phyloP scores from a whole-genome alignment of 257 asterid genomes.

The Solanum tarijense region DNA sequence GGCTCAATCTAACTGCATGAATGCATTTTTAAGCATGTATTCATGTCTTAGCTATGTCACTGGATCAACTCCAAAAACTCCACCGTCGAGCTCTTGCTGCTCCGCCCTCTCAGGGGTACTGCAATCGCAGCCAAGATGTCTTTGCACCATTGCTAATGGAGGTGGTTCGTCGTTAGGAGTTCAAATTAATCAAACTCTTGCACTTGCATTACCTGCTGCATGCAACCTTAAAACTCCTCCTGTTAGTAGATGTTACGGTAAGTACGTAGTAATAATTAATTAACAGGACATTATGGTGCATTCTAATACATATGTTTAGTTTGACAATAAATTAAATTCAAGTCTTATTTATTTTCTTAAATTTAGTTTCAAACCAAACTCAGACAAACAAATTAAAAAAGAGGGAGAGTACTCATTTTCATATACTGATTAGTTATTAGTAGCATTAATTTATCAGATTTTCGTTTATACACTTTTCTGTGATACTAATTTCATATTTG shows the following conservation, averaged over 20 bases:
- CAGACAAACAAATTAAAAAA: background rate
- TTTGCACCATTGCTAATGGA: constrained; percentile 40
- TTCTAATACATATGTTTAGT: background rate
- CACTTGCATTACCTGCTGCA: constrained; percentile 40
- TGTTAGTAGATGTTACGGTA: constrained; percentile 46
- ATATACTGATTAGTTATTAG: background rate
- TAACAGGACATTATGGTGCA: background rate
- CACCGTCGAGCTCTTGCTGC: constrained; percentile 58
- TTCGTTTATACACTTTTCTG: background rate
- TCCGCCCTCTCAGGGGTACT: constrained; percentile 42
- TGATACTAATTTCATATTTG: background rate
- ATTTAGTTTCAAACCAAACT: background rate
- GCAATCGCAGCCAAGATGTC: constrained; percentile 51
- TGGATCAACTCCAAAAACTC: constrained; percentile 29
- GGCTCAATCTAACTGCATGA: constrained; percentile 53
- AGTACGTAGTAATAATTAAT: background rate
- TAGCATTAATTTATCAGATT: background rate
- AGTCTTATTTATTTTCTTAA: background rate
- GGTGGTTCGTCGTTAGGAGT: constrained; percentile 43
- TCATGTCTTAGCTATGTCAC: constrained; percentile 62
- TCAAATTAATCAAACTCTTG: constrained; percentile 44
- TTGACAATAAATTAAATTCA: background rate
- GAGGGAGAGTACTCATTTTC: background rate
- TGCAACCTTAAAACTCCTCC: constrained; percentile 62
- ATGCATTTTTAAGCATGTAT: constrained; percentile 41